phyloP scores from a whole-genome alignment of 2,329 filamentous ascomycete species.

The Cladosporium sp. region DNA sequence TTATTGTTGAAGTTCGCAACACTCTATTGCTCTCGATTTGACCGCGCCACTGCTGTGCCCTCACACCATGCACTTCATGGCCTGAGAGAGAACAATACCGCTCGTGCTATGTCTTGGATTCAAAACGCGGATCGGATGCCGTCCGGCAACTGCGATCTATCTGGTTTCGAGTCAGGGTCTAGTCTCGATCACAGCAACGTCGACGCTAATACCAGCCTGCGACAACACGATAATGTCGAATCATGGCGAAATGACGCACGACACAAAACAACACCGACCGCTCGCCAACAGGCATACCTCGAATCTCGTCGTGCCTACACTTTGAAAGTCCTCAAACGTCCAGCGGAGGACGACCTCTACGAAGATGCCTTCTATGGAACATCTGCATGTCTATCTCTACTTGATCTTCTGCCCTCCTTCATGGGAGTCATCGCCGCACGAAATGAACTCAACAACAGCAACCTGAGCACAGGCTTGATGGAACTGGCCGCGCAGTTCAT shows the following conservation, averaged over 20 bases:
- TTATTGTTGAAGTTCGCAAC: conserved; percentile 51
- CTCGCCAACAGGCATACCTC: conserved; percentile 17
- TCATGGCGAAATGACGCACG: background rate
- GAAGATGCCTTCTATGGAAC: conserved; percentile 41
- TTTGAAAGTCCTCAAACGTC: conserved; percentile 28
- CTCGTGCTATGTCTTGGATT: conserved; percentile 38
- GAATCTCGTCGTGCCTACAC: conserved; percentile 31
- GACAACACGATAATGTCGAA: background rate
- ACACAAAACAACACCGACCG: background rate
- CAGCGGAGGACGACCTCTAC: conserved; percentile 30
- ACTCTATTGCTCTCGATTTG: conserved; percentile 48
- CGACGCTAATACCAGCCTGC: conserved; percentile 24
- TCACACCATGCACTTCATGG: conserved; percentile 38
- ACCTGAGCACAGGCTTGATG: conserved; percentile 46
- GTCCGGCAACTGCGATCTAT: conserved; percentile 19
- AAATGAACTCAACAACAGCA: conserved; percentile 36
- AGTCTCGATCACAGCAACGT: conserved; percentile 15
- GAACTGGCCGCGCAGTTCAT: conserved; percentile 52
- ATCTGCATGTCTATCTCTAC: conserved; percentile 36
- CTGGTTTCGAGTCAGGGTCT: conserved; percentile 25
- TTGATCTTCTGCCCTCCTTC: conserved; percentile 52
- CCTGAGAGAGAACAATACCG: conserved; percentile 42
- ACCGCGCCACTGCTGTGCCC: conserved; percentile 43
- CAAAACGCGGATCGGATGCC: conserved; percentile 27
- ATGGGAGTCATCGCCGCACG: conserved; percentile 49